phyloP scores from a whole-genome alignment of 768 basidiomycete genomes.

The Mycena floridula region DNA sequence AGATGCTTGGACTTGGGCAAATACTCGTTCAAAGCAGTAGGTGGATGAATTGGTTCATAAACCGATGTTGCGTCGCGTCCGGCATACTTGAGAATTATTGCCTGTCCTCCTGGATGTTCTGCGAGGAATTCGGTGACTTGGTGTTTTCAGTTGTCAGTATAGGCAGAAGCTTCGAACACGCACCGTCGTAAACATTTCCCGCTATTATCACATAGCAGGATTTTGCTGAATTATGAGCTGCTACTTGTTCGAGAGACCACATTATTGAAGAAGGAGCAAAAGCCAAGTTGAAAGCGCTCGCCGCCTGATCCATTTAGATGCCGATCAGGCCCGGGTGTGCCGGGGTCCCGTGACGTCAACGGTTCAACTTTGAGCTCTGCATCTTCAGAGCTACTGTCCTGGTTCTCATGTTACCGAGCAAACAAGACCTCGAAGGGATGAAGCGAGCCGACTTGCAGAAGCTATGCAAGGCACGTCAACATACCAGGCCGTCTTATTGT shows the following conservation, averaged over 20 bases:
- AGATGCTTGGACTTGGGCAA: constrained; percentile 68
- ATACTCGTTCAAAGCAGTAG: constrained; percentile 70
- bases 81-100: constrained; percentile 77
- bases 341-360: no score
- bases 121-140: constrained; percentile 78
- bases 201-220: constrained; percentile 11
- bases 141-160: no score
- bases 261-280: no score
- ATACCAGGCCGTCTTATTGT: constrained; percentile 3
- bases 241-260: constrained; percentile 44
- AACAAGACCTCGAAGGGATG: constrained; percentile 37
- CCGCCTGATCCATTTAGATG: not conserved
- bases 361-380: no score
- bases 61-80: constrained; percentile 79
- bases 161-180: constrained; percentile 70
- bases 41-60: constrained; percentile 81
- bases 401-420: constrained; percentile 34
- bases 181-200: constrained; percentile 71
- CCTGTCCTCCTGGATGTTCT: constrained; percentile 78
- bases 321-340: no score
- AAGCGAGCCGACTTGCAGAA: constrained; percentile 45
- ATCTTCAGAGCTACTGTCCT: no score
- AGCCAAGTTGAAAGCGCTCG: no score
- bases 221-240: constrained; percentile 51
- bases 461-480: constrained; percentile 59